These are phyloP conservation scores for Suillus variegatus DNA, from an alignment of 768 basidiomycete species.

Conservation along the genomic window DNA sequence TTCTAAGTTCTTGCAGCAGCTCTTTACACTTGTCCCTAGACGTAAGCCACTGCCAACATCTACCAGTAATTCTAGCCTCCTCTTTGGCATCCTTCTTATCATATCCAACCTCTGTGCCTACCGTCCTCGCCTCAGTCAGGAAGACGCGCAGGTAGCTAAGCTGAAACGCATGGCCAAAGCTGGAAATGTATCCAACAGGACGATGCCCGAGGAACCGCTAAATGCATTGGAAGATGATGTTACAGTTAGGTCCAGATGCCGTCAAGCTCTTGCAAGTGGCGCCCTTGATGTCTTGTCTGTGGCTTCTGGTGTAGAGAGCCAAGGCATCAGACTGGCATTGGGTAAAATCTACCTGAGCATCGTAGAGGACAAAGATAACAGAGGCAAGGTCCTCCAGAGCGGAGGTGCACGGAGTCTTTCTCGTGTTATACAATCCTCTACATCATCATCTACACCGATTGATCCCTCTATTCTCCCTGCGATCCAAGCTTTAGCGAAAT, in stretches of 20 bases:
- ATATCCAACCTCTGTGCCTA: constrained; percentile 74
- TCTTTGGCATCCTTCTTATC: constrained; percentile 80
- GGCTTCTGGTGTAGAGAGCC: constrained; percentile 60
- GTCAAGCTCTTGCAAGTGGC: constrained; percentile 58
- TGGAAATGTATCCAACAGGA: constrained; percentile 34
- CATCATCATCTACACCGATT: constrained; percentile 25
- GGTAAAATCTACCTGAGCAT: constrained; percentile 70
- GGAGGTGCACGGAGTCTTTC: constrained; percentile 74
- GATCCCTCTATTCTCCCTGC: constrained; percentile 51
- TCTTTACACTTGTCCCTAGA: constrained; percentile 59
- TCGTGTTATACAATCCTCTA: constrained; percentile 53
- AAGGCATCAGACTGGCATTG: constrained; percentile 55
- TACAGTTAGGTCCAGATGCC: constrained; percentile 63
- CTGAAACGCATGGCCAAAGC: constrained; percentile 72
- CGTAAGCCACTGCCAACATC: constrained; percentile 37
- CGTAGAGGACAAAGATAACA: constrained; percentile 73
- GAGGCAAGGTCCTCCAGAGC: constrained; percentile 74
- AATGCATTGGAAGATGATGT: constrained; percentile 63
- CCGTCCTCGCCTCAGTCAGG: constrained; percentile 70
- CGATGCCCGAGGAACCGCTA: constrained; percentile 27
- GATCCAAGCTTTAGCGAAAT: constrained; percentile 89
- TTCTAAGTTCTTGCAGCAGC: constrained; percentile 50
- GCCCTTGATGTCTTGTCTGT: constrained; percentile 64
- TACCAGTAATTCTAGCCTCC: constrained; percentile 49
- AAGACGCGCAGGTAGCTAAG: constrained; percentile 81